These are phyloP conservation scores for Penicillium sp. DNA, from an alignment of 2,329 filamentous ascomycete species.

Conservation along the genomic window DNA sequence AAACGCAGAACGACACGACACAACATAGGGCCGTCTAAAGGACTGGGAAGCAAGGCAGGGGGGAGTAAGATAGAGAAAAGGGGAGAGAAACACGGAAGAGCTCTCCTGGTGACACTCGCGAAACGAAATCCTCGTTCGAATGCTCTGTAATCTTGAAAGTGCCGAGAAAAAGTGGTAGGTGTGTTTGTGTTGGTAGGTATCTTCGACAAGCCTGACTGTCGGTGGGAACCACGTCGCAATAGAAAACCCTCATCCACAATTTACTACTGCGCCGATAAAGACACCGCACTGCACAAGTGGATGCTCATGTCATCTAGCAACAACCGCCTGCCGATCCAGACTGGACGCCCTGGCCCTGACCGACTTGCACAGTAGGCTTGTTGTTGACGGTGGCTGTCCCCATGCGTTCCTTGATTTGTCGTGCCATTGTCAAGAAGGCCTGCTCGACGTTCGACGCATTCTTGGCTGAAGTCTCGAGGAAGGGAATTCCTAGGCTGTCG, in stretches of 20 bases:
- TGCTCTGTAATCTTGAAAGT: conserved; percentile 8
- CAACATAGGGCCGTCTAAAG: conserved; percentile 35
- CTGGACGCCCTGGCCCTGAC: conserved; percentile 90
- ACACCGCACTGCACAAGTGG: conserved; percentile 18
- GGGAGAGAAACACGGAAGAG: too few relatives aligned
- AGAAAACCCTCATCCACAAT: conserved; percentile 21
- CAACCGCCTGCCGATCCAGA: conserved; percentile 80
- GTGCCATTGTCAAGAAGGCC: conserved; percentile 99
- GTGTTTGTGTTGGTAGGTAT: too few relatives aligned
- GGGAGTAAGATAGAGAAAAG: too few relatives aligned
- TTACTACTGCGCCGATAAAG: conserved; percentile 27
- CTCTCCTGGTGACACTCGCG: conserved; percentile 11
- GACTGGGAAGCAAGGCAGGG: conserved; percentile 31
- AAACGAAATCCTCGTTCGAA: conserved; percentile 13
- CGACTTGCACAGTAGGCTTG: conserved; percentile 96
- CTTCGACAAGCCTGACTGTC: conserved; percentile 8
- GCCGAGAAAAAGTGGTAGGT: neutral
- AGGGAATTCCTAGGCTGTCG: conserved; percentile 96
- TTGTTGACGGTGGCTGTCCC: conserved; percentile 96
- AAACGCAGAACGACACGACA: conserved; percentile 27
- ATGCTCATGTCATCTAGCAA: conserved; percentile 64
- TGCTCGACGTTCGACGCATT: conserved; percentile 99
- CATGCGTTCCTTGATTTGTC: conserved; percentile 99
- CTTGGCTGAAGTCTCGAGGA: conserved; percentile 99
- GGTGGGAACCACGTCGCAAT: conserved; percentile 16